Conservation (phyloP, 2,329 filamentous ascomycete species). For the Lecanosticta acicola region DNA sequence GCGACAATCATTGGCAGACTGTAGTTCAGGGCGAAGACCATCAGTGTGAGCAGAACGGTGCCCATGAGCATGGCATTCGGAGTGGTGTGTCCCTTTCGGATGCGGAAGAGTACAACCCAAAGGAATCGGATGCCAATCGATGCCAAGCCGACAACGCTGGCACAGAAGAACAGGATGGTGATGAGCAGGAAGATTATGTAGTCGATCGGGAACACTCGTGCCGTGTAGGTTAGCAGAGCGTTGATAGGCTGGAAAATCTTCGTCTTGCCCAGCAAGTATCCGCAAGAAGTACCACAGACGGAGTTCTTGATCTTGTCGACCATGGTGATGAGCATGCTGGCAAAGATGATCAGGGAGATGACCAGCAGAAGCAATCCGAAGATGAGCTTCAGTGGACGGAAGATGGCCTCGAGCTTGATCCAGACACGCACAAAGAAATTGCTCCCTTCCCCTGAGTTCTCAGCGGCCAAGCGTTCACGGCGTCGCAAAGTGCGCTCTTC, state of each 20-base stretch:
- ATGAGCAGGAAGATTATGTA: slow-evolving; percentile 84
- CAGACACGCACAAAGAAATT: slow-evolving; percentile 68
- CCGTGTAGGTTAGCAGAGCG: slow-evolving; percentile 75
- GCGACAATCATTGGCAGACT: slow-evolving; percentile 88
- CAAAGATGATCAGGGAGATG: slow-evolving; percentile 70
- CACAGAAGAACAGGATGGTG: slow-evolving; percentile 80
- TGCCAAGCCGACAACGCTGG: slow-evolving; percentile 80
- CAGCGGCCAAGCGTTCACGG: slow-evolving; percentile 78
- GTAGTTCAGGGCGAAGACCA: slow-evolving; percentile 88
- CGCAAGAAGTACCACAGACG: slow-evolving; percentile 81
- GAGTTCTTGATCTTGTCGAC: slow-evolving; percentile 98
- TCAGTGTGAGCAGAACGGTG: slow-evolving; percentile 83
- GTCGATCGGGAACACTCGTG: slow-evolving; percentile 82
- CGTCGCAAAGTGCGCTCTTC: slow-evolving; percentile 90
- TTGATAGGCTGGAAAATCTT: slow-evolving; percentile 95
- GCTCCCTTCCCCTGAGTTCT: slow-evolving; percentile 71
- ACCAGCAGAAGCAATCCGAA: slow-evolving; percentile 74
- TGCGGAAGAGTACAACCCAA: slow-evolving; percentile 89
- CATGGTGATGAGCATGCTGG: slow-evolving; percentile 89
- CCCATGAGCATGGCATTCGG: slow-evolving; percentile 88
- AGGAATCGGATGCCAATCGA: slow-evolving; percentile 90
- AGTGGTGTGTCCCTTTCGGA: slow-evolving; percentile 79
- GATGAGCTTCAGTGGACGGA: slow-evolving; percentile 83
- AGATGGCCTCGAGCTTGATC: slow-evolving; percentile 73
- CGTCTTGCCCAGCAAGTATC: slow-evolving; percentile 82